Conservation (phyloP, 1,284 basidiomycete species). For the Ganoderma boninense region DNA sequence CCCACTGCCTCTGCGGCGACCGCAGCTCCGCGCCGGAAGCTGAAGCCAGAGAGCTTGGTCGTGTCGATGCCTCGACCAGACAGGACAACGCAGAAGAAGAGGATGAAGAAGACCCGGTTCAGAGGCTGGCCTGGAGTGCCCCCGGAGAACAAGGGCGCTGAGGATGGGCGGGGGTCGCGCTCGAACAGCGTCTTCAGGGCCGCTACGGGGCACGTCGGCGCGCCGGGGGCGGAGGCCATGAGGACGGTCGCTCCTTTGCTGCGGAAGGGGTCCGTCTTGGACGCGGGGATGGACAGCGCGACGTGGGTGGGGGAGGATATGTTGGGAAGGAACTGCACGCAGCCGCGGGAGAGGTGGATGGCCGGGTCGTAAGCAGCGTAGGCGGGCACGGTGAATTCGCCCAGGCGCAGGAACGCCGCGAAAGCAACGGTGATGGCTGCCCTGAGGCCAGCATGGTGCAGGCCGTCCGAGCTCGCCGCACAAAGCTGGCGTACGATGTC, state of each 20-base stretch:
- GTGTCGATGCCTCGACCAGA: conserved; percentile 30
- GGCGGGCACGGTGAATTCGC: conserved; percentile 41
- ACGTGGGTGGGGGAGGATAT: conserved; percentile 37
- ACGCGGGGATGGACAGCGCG: conserved; percentile 43
- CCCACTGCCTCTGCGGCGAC: conserved; percentile 42
- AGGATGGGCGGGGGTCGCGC: neutral
- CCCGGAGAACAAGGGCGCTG: neutral
- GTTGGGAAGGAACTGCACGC: conserved; percentile 38
- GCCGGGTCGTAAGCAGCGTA: conserved; percentile 31
- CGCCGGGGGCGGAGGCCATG: conserved; percentile 36
- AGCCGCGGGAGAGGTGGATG: conserved; percentile 38
- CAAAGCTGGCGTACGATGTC: conserved; percentile 29
- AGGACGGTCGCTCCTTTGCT: conserved; percentile 41
- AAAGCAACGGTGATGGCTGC: conserved; percentile 41
- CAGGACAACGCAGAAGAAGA: conserved; percentile 27
- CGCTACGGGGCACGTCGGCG: conserved; percentile 39
- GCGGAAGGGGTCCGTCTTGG: conserved; percentile 50
- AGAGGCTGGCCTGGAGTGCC: neutral
- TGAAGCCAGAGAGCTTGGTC: conserved; percentile 42
- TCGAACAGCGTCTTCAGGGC: conserved; percentile 25
- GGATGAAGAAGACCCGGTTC: conserved; percentile 26
- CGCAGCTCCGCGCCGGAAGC: conserved; percentile 32
- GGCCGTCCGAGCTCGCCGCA: neutral
- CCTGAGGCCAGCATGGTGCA: neutral
- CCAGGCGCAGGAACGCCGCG: conserved; percentile 42